Base-by-base conservation (phyloP, 179 eudicot genomes). In the Spinacia oleracea region DNA sequence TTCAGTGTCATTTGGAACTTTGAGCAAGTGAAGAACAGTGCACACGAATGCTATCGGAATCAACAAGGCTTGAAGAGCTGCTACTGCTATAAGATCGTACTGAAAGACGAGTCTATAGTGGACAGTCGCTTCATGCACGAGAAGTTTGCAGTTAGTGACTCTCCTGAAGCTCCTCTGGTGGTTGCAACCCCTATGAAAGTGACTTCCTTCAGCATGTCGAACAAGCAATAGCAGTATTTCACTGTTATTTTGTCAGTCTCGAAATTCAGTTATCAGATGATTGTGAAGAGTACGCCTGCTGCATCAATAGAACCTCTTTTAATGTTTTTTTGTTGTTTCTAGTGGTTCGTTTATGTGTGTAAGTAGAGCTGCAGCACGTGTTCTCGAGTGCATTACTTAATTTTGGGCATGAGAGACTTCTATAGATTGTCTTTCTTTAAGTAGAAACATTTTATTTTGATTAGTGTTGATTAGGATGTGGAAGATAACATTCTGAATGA, bases 61-160 rank as follows among this genome's bases (percentile, higher is more conserved):
- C 97, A 94, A 77, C 91, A 92, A 81, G 98, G 97, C 48, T 86
- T 91, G 20, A 94, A 94, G 90, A 92, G 96, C 90, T 94, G 97
- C 84, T 92, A 93, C 73, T 93, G 98, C 74, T 93, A 93, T 71
- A 92, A 90, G 86, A 84, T 91, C 58, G 96, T 94, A 51, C 50
- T 87, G 81, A 94, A 90, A 86, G 94, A 94, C 40, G 97, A 94
- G 79, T 94, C 98, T 55, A 94, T 94, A 14, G 84, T 94, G n/a
- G 96, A 94, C 76, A 94, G 98, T 59, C 91, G 96, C 46, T 94
- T 94, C 87, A 94, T 94, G 98, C 98, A 94, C 58, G 97, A 92
- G 73, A 92, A 87, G 70, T 90, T 81, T 73, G 91, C 97, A 10
- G 78, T 88, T 38, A 77, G 86, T 25, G 82, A 92, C 67, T 89